These are phyloP conservation scores for Pontederia crassipes DNA, from an alignment of 176 grass and related monocot species.

Conservation along the genomic window DNA sequence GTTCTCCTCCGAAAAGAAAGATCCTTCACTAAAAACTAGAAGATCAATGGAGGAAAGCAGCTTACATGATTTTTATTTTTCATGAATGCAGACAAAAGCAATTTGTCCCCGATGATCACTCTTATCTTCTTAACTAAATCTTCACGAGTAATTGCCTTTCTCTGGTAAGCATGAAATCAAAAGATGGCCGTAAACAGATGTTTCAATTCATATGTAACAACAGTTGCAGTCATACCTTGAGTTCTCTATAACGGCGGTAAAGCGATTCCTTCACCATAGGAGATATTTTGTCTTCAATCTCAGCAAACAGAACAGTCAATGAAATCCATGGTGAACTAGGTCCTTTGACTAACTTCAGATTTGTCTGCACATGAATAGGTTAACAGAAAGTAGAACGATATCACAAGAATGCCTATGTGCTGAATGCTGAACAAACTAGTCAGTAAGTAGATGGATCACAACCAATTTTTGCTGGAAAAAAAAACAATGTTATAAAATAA, in stretches of 20 bases:
- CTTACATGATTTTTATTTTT: slow-evolving; percentile 56
- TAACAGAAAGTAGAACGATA: background rate
- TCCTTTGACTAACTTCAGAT: slow-evolving; percentile 27
- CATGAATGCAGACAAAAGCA: slow-evolving; percentile 47
- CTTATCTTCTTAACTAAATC: slow-evolving; percentile 65
- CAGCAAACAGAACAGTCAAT: slow-evolving; percentile 45
- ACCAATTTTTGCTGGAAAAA: background rate
- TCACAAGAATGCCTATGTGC: no score
- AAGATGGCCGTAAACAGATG: slow-evolving; percentile 8
- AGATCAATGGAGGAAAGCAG: background rate
- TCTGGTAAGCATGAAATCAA: slow-evolving; percentile 22
- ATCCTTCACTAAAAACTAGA: background rate
- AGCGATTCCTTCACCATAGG: slow-evolving; percentile 51
- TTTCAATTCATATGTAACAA: slow-evolving; percentile 4
- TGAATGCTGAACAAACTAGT: background rate
- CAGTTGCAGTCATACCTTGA: slow-evolving; percentile 38
- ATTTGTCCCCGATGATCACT: slow-evolving; percentile 53
- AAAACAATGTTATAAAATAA: slow-evolving; percentile 4
- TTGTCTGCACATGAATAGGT: slow-evolving; percentile 31
- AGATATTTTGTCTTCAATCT: slow-evolving; percentile 46
- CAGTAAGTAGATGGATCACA: slow-evolving; percentile 6
- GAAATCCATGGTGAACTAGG: slow-evolving; percentile 66
- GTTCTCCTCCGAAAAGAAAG: no score
- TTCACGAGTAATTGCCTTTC: slow-evolving; percentile 46
- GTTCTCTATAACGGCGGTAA: slow-evolving; percentile 54